Conservation (phyloP, 2,329 filamentous ascomycete species). For the Aspergillus floridensis region DNA sequence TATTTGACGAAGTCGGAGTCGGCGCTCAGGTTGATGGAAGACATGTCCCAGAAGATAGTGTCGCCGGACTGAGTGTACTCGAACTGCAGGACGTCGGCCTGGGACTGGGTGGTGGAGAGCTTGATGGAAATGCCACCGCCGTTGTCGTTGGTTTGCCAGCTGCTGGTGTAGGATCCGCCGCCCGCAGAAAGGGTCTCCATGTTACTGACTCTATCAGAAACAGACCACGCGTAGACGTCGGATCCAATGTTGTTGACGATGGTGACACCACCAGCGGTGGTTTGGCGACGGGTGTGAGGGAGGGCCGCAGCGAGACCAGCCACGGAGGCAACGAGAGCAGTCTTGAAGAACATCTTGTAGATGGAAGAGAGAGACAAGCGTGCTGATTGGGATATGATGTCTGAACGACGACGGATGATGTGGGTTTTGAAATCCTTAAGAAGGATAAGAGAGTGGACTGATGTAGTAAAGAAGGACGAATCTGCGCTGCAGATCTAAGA, state of each 20-base stretch:
- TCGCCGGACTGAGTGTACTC: slow-evolving; percentile 34
- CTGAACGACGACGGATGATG: neutral
- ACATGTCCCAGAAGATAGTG: slow-evolving; percentile 39
- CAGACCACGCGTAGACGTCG: slow-evolving; percentile 43
- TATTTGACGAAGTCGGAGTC: slow-evolving; percentile 31
- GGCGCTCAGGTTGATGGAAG: slow-evolving; percentile 33
- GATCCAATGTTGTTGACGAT: slow-evolving; percentile 40
- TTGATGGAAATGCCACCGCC: slow-evolving; percentile 46
- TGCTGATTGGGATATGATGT: neutral
- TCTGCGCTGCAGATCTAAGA: slow-evolving; percentile 25
- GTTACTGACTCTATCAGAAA: slow-evolving; percentile 32
- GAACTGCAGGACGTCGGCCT: slow-evolving; percentile 42
- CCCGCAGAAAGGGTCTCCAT: slow-evolving; percentile 35
- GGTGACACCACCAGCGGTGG: slow-evolving; percentile 22
- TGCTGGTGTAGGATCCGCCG: slow-evolving; percentile 36
- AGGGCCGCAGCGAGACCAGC: slow-evolving; percentile 16
- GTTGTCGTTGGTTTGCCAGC: slow-evolving; percentile 35
- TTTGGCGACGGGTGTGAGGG: slow-evolving; percentile 23
- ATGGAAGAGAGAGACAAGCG: slow-evolving; percentile 6
- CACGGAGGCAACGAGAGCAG: slow-evolving; percentile 14
- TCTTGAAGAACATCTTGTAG: slow-evolving; percentile 19
- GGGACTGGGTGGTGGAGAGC: slow-evolving; percentile 32
- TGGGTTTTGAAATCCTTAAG: neutral
- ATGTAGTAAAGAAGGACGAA: neutral
- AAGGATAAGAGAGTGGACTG: neutral